These are phyloP conservation scores for Hanseniaspora meyeri DNA, from an alignment of 805 yeast genomes.

Conservation along the genomic window DNA sequence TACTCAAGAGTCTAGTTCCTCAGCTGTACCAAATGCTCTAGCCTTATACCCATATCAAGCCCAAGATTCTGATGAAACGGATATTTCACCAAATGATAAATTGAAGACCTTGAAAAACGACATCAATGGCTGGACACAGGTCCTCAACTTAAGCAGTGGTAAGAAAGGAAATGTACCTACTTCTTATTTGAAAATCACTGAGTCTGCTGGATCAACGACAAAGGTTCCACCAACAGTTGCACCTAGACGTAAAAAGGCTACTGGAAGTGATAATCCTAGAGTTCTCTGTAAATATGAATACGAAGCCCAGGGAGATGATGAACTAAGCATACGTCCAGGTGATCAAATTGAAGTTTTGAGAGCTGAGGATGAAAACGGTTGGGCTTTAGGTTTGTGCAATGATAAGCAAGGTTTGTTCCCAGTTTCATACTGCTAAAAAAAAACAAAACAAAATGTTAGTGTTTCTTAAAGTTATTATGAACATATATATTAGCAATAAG, in stretches of 20 bases:
- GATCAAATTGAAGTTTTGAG: conserved; percentile 57
- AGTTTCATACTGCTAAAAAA: conserved; percentile 47
- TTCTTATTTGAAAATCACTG: conserved; percentile 45
- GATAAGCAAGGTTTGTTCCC: conserved; percentile 67
- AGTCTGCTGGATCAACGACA: conserved; percentile 30
- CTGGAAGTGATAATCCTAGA: conserved; percentile 11
- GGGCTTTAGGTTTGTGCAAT: conserved; percentile 82
- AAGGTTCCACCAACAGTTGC: conserved; percentile 78
- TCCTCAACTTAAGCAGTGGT: conserved; percentile 37
- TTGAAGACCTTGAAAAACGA: conserved; percentile 52
- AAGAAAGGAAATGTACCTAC: conserved; percentile 74
- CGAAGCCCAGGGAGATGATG: conserved; percentile 67
- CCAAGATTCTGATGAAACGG: conserved; percentile 63
- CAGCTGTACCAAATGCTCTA: conserved; percentile 20
- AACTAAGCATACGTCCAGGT: conserved; percentile 57
- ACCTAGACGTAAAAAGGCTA: conserved; percentile 47
- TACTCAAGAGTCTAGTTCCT: conserved; percentile 6
- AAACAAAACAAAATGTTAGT: no score
- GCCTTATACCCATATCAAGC: conserved; percentile 59
- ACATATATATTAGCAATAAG: neutral
- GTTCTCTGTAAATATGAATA: conserved; percentile 62
- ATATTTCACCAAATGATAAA: conserved; percentile 47
- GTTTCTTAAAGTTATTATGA: no score
- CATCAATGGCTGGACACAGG: conserved; percentile 83
- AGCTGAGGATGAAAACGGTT: conserved; percentile 72